Conservation (phyloP, 768 basidiomycete genomes). For the Amanita exitialis region DNA sequence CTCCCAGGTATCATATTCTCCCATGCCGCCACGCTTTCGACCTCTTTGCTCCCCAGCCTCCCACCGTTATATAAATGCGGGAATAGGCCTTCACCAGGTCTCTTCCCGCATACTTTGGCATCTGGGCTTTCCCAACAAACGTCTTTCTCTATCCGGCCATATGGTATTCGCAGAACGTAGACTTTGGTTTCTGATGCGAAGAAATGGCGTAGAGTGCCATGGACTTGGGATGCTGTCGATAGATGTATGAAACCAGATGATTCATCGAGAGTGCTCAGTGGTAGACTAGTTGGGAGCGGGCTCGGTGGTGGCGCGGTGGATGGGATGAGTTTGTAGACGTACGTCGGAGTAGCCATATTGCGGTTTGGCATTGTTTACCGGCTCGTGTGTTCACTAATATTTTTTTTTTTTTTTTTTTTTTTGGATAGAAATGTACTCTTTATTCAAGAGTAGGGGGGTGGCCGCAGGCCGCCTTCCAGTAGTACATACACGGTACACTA, state of each 20-base stretch:
- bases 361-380: too few relatives aligned
- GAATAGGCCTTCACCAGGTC: slow-evolving; percentile 36
- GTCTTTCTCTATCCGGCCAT: slow-evolving; percentile 24
- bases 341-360: slow-evolving; percentile 32
- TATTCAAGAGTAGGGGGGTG: too few relatives aligned
- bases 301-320: slow-evolving; percentile 27
- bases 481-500: too few relatives aligned
- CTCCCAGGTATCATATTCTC: slow-evolving; percentile 10
- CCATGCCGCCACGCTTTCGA: slow-evolving; percentile 28
- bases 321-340: slow-evolving; percentile 54
- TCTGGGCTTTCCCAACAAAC: slow-evolving; percentile 42
- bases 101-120: slow-evolving; percentile 26
- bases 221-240: slow-evolving; percentile 41
- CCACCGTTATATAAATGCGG: slow-evolving; percentile 44
- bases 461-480: too few relatives aligned
- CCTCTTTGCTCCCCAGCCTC: slow-evolving; percentile 30
- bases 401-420: too few relatives aligned
- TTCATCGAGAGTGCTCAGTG: slow-evolving; percentile 39
- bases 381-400: too few relatives aligned
- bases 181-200: slow-evolving; percentile 29
- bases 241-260: slow-evolving; percentile 43
- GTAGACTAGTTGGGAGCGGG: slow-evolving; percentile 33
- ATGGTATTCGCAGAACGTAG: slow-evolving; percentile 33
- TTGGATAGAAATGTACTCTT: too few relatives aligned
- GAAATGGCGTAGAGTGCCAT: slow-evolving; percentile 35